These are phyloP conservation scores for Nematocida sp. DNA, from an alignment of 371 early-diverging fungal genomes.

Conservation along the genomic window DNA sequence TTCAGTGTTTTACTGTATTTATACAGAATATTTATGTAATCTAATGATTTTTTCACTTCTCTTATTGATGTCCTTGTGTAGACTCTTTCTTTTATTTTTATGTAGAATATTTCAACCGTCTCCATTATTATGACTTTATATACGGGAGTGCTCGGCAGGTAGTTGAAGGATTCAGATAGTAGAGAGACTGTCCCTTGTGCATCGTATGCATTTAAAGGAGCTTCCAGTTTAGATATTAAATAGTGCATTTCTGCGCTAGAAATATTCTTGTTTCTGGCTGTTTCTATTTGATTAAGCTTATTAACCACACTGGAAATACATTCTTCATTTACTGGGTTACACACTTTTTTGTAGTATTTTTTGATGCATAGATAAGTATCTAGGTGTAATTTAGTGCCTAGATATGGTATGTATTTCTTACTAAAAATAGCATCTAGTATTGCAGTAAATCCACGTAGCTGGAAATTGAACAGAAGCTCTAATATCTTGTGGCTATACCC, in stretches of 20 bases:
- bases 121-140: conserved; percentile 1
- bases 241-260: conserved; percentile 7
- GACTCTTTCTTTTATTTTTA: conserved; percentile 10
- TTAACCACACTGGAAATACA: neutral
- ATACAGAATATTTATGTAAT: neutral
- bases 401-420: conserved; percentile 5
- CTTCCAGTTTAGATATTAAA: neutral
- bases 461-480: neutral
- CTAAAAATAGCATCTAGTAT: conserved; percentile 16
- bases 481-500: conserved; percentile 1
- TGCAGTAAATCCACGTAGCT: conserved; percentile 19
- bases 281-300: conserved; percentile 1
- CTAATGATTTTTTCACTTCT: conserved; percentile 5
- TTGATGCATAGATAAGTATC: conserved; percentile 14
- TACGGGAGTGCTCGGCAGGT: conserved; percentile 11
- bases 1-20: neutral
- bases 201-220: neutral
- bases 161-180: conserved; percentile 2
- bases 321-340: neutral
- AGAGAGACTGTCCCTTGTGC: neutral
- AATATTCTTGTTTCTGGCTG: conserved; percentile 7
- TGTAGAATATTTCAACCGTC: neutral
- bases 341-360: conserved; percentile 11
- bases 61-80: neutral
- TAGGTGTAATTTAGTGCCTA: conserved; percentile 16